Evolutionary conservation across 176 grass and related monocot species (phyloP), one percentile per base, ranked within the genome.

Genomic region (Raddia distichophylla): DNA sequence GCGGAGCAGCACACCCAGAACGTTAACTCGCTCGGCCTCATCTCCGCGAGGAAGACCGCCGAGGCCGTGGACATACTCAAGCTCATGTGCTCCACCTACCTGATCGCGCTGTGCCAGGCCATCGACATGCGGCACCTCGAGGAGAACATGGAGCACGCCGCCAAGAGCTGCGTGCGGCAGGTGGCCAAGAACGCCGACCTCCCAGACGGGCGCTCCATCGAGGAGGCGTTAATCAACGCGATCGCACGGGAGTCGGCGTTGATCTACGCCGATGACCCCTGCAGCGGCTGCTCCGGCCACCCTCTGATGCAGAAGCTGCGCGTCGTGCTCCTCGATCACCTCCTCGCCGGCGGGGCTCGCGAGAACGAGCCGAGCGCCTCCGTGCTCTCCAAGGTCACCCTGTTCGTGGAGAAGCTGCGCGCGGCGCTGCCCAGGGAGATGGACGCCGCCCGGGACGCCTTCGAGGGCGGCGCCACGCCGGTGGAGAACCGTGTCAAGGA

Each of bases 1-100:
- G 37, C 37, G 4, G 92, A 97, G 90, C 94, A 97, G 62, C 94
- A 97, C 77, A 97, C 89, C 77, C 90, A 97, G 74, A 88, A 97
- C 20, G 94, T 97, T 7, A 97, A 97, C 91, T 97, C 92, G 0
- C 80, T 94, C 3, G 92, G 92, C 4, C 79, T 94, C 66, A 86
- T 94, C 86, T 94, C 89, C 20, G 82, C 92, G 18, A 51, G 89
- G 86, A 94, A 94, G 80, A 94, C 92, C 37, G 89, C 83, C 10
- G 92, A 94, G 80, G 92, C 92, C 10, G 54, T 94, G 0, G 92
- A 94, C 59, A 94, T 94, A 16, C 86, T 94, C 44, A 94, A 94
- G 75, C 86, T 94, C 64, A 94, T 94, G 92, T 84, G 72, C 1
- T 83, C 86, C 18, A 92, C 90, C 0, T 92, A 92, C 90, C 19